A percentile compares a stretch with the other conserved stretches of the same genome.
These are phyloP conservation scores for Pulveroboletus ravenelii DNA, from an alignment of 768 basidiomycete genomes.

Conservation along the genomic window DNA sequence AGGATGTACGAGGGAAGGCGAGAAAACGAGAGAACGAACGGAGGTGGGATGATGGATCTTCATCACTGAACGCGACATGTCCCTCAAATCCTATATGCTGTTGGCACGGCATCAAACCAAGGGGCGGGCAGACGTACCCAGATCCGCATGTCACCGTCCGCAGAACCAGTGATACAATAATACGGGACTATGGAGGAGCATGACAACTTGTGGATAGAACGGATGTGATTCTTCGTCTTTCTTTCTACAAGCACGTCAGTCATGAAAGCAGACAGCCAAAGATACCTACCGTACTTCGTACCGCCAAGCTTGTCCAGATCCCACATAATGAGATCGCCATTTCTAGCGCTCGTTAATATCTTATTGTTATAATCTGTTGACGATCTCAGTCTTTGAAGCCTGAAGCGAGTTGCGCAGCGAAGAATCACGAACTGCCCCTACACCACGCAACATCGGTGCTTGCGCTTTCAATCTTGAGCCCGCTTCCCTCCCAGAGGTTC, in stretches of 20 bases:
- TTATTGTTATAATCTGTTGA: constrained; percentile 63
- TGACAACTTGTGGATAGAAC: constrained; percentile 66
- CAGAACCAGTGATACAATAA: constrained; percentile 76
- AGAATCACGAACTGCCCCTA: constrained; percentile 48
- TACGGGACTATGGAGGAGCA: constrained; percentile 64
- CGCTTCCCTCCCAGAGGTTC: constrained; percentile 75
- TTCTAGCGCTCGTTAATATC: constrained; percentile 73
- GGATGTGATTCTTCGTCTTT: constrained; percentile 61
- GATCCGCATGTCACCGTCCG: constrained; percentile 74
- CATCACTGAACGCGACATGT: constrained; percentile 63
- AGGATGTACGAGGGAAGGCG: constrained; percentile 59
- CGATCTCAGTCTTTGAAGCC: background rate
- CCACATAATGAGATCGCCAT: constrained; percentile 83
- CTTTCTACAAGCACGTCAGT: constrained; percentile 45
- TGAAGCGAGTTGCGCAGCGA: background rate
- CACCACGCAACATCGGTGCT: constrained; percentile 83
- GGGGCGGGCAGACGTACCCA: constrained; percentile 49
- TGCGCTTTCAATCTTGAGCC: constrained; percentile 72
- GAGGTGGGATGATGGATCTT: constrained; percentile 66
- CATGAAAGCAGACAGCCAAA: constrained; percentile 1
- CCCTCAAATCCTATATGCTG: constrained; percentile 59
- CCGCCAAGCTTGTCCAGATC: constrained; percentile 63
- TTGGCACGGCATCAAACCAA: background rate
- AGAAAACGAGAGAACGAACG: constrained; percentile 67
- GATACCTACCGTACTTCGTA: constrained; percentile 62